Conservation (phyloP, 2,329 filamentous ascomycete genomes). For the Botryotinia calthae region DNA sequence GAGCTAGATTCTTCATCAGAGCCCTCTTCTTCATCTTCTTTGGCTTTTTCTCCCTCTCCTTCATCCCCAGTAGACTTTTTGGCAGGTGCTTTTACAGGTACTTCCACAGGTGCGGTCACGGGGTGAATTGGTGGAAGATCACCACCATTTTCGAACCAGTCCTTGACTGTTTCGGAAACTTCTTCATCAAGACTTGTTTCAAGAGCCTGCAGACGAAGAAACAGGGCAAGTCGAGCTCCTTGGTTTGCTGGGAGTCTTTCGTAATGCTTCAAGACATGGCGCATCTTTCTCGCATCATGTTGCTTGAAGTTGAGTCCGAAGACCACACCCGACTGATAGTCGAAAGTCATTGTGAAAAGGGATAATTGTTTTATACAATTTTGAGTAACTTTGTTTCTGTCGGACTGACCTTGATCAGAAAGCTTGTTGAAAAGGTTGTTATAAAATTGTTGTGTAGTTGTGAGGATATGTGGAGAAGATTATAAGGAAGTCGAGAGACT, state of each 20-base stretch:
- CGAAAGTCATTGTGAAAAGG: background rate
- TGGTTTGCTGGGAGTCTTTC: constrained; percentile 21
- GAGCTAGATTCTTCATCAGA: background rate
- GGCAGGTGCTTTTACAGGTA: no score
- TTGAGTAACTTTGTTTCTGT: no score
- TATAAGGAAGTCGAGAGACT: background rate
- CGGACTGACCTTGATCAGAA: background rate
- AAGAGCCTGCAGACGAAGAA: constrained; percentile 20
- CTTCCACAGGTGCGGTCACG: background rate
- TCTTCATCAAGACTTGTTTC: constrained; percentile 24
- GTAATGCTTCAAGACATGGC: constrained; percentile 28
- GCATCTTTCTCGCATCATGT: constrained; percentile 29
- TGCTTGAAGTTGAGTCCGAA: constrained; percentile 31
- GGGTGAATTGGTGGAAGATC: background rate
- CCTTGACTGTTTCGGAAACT: constrained; percentile 20
- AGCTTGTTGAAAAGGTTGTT: background rate
- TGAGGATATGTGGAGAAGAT: background rate
- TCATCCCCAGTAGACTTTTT: background rate
- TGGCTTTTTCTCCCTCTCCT: background rate
- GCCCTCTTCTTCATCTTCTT: background rate
- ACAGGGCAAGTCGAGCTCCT: constrained; percentile 22
- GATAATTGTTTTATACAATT: background rate
- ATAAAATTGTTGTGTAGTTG: background rate
- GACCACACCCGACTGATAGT: constrained; percentile 13
- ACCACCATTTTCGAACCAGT: constrained; percentile 28